Conservation (phyloP, 2,329 filamentous ascomycete species). For the Parastagonospora avenae region DNA sequence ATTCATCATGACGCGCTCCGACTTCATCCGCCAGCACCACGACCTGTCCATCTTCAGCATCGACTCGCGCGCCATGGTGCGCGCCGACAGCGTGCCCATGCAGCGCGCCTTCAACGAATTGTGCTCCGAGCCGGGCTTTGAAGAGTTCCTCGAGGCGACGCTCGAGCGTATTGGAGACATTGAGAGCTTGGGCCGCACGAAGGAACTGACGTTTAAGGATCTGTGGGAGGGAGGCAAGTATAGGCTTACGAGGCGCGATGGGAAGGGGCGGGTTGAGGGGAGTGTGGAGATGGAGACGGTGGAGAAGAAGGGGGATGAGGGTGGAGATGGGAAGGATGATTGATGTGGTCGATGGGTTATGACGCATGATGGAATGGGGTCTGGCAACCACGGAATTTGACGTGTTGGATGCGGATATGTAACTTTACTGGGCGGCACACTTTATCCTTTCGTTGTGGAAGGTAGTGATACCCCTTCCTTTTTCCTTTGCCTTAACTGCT, state of each 20-base stretch:
- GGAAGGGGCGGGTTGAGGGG: constrained; percentile 33
- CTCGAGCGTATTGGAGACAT: constrained; percentile 88
- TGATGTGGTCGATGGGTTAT: background rate
- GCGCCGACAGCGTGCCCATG: constrained; percentile 96
- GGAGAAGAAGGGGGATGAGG: constrained; percentile 32
- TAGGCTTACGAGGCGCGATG: constrained; percentile 36
- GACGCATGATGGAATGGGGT: background rate
- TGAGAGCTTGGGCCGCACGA: constrained; percentile 89
- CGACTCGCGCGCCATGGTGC: constrained; percentile 81
- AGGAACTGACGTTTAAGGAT: constrained; percentile 94
- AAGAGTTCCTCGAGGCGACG: constrained; percentile 80
- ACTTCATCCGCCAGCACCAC: constrained; percentile 93
- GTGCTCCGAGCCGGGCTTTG: constrained; percentile 76
- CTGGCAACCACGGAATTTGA: background rate
- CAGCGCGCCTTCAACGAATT: constrained; percentile 88
- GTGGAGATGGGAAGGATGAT: constrained; percentile 23
- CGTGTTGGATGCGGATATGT: background rate
- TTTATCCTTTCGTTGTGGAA: background rate
- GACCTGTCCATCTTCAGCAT: constrained; percentile 96
- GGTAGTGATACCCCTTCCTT: background rate
- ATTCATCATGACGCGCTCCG: constrained; percentile 92
- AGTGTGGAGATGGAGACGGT: constrained; percentile 42
- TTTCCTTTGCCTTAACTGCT: background rate
- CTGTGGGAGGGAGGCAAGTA: constrained; percentile 85
- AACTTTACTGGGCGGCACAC: background rate